Evolutionary conservation across 2,329 filamentous ascomycete species (phyloP), one percentile per base, ranked within the genome.

Genomic region (Fusarium dlaminii): DNA sequence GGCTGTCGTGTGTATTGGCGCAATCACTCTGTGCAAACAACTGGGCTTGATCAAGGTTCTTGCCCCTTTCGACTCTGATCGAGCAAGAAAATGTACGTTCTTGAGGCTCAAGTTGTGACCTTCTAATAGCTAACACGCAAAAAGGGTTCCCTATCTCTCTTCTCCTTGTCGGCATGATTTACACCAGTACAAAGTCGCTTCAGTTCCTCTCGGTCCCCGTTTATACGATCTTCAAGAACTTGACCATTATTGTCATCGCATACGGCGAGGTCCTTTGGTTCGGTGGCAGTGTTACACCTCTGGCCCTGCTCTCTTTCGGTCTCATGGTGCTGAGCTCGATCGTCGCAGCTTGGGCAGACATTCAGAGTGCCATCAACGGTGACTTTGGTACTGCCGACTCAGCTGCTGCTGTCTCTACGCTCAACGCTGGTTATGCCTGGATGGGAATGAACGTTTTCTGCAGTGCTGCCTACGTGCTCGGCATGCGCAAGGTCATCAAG

Each of bases 141-240:
- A 18, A 78, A 97, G 94, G 95, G 96, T 98, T 98, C 80, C 96
- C 96, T 55, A 94, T 99, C 79, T 97, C 96, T 66, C 87, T 98
- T 63, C 93, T 98, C 71, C 91, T 99, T 74, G 96, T 98, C 81
- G 95, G 95, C 82, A 99, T 98, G 96, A 98, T 99, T 84, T 99
- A 98, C 86, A 98, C 96, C 63, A 92, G 94, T 80, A 96, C 94
- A 80, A 98, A 98, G 87, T 95, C 96, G 27, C 91, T 99, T 51
- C 95, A 98, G 84, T 98, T 92, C 84, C 93, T 99, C 70, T 98
- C 95, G 37, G 97, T 99, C 63, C 96, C 96, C 30, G 96, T 99
- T 32, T 99, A 99, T 86, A 99, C 96, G 63, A 99, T 99, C 82
- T 99, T 99, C 90, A 99, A 99, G 90, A 99, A 99, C 86, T 85